Evolutionary conservation across 306 rosid genomes (phyloP), one percentile per base, ranked within the genome.

Genomic region (Vigna unguiculata): DNA sequence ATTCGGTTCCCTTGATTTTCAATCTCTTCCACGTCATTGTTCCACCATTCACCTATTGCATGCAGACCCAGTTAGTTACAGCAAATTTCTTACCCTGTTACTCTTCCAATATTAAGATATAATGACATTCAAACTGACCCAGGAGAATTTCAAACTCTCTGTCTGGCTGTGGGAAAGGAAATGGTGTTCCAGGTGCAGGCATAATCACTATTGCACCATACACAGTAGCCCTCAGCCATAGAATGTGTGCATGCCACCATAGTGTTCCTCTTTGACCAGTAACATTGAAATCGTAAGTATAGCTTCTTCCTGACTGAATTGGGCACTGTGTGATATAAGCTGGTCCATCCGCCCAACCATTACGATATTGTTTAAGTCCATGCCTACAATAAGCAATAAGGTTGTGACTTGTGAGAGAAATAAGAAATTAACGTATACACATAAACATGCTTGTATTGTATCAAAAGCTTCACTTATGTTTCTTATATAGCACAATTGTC

Each of bases 171-270:
- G 90, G 87, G 80, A 87, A 87, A 47, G 91, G 91, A 80, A 80
- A 85, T 21, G 86, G 85, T 45, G 83, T 83, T 66, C 91, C 88
- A 62, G 30, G 85, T 47, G 87, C 84, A 43, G 93, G 94, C 90
- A 85, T 75, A 76, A 90, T 87, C 1, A 90, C 91, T 80, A 90
- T 49, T 40, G 94, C 95, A n/a, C 90, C 95, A 80, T 87, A 70
- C 59, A 90, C 95, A 6, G 95, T 87, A 36, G 91, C 91, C 81
- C 91, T 82, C 12, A 90, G 85, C 95, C 91, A 87, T 43, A 87
- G 79, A 72, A 90, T 87, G 38, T 90, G 91, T 43, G 94, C 94
- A 87, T 90, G 94, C 94, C 91, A 90, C 91, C 94, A 90, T 0
- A 88, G 32, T 15, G 92, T 90, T 75, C 89, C 92, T 69, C 92